Percentiles rank a stretch among this genome's conserved stretches.
These are phyloP conservation scores for Pestalotiopsis sp. DNA, from an alignment of 2,329 filamentous ascomycete genomes.

Conservation along the genomic window DNA sequence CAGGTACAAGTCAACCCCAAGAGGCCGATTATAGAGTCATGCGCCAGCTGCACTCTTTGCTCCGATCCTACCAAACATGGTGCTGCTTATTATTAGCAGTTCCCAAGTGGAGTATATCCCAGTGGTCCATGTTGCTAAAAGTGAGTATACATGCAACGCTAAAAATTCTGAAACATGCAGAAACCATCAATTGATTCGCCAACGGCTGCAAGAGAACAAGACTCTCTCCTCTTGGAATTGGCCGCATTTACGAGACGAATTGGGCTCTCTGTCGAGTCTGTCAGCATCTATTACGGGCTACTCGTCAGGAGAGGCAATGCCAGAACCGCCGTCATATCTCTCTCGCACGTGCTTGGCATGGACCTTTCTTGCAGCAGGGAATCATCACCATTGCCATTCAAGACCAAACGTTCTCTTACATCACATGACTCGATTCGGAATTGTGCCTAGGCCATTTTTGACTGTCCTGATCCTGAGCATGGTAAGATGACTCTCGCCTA, in stretches of 20 bases:
- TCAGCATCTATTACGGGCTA: not conserved
- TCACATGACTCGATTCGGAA: no score
- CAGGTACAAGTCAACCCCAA: not conserved
- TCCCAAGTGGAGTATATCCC: not conserved
- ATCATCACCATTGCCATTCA: not conserved
- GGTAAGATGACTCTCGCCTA: conserved; percentile 8
- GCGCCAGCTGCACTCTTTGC: not conserved
- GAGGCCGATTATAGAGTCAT: not conserved
- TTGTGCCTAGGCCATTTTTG: no score
- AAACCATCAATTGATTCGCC: not conserved
- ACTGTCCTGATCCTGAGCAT: no score
- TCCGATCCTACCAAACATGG: not conserved
- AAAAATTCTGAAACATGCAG: not conserved
- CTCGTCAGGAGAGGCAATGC: not conserved
- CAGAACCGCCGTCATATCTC: not conserved
- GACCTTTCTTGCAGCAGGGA: not conserved
- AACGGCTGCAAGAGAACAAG: not conserved
- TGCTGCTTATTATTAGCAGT: not conserved
- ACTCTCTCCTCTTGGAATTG: not conserved
- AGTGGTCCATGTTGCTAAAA: not conserved
- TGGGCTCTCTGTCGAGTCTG: not conserved
- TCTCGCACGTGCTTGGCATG: not conserved
- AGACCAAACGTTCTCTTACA: no score
- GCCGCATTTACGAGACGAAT: not conserved
- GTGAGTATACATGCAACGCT: not conserved